Conservation (phyloP, 225 moss, liverwort and hornwort species). For the Bryum argenteum region DNA sequence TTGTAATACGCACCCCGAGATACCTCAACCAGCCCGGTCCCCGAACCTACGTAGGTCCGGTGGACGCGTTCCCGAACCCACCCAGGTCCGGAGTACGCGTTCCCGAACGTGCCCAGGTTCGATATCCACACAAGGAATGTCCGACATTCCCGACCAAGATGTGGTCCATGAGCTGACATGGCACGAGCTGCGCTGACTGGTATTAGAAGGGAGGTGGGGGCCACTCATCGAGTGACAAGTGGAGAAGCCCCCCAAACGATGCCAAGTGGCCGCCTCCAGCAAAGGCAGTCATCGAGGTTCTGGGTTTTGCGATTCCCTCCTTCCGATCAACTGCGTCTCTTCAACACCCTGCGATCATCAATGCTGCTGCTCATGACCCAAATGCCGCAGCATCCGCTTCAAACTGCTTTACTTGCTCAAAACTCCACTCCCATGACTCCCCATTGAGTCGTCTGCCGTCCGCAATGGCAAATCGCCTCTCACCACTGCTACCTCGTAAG, state of each 20-base stretch:
- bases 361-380: constrained; percentile 9
- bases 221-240: background rate
- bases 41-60: no score
- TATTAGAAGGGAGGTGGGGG: background rate
- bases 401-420: background rate
- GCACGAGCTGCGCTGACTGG: no score
- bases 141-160: no score
- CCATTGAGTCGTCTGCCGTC: background rate
- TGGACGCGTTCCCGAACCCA: no score
- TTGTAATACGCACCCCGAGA: no score
- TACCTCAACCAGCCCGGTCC: no score
- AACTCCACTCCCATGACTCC: background rate
- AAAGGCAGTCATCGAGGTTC: background rate
- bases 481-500: constrained; percentile 27
- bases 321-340: background rate
- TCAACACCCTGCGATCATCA: background rate
- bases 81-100: no score
- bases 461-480: constrained; percentile 37
- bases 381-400: background rate
- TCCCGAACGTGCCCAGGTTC: no score
- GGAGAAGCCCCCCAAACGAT: background rate
- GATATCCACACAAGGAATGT: no score
- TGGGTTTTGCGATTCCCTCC: background rate
- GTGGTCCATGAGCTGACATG: no score
- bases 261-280: constrained; percentile 6